Evolutionary conservation across 495 filamentous ascomycete genomes (phyloP), one percentile per base, ranked within the genome.

Genomic region (Tuber brumale): DNA sequence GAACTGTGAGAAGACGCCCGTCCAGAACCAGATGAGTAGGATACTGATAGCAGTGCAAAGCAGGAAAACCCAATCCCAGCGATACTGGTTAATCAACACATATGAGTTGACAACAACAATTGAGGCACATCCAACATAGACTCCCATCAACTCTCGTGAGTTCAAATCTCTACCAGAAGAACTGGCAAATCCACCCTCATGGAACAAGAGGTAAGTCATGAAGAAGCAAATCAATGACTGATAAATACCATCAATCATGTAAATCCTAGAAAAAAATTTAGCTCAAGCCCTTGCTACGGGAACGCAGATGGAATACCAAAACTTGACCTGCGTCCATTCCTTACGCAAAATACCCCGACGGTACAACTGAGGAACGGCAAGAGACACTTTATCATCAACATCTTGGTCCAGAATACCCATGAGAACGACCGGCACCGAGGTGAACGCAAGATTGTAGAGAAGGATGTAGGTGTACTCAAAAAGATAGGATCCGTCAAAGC

Each of bases 401-500:
- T 99, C 96, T 85, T 99, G 96, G 80, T 99, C 96, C 75, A 99
- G 87, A 57, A 99, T 93, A 81, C 96, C 96, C 89, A 98, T 95
- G 80, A 99, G 89, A 76, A 97, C 93, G 73, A 97, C 92, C 1
- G 96, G 94, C 23, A 99, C 85, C 19, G 96, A 99, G 19, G 96
- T 98, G 85, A 99, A 99, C 39, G 94, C 93, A 81, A 99, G 87
- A 85, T 98, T 99, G 88, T 95, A 95, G 76, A 97, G 85, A 72
- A 98, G 87, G 80, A 98, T 95, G 85, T 98, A 99, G 35, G 93
- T 97, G 85, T 97, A 97, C 82, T 99, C 96, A 86, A 95, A 97
- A 72, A 97, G 90, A 84, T 98, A 98, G 39, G 94, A 92, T 80
- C 94, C 92, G 85, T 99, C 96, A 83, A 95, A 97, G 84, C 95